Evolutionary conservation across 805 yeast genomes (phyloP).

Genomic region (Kodamaea lidongshanica): DNA sequence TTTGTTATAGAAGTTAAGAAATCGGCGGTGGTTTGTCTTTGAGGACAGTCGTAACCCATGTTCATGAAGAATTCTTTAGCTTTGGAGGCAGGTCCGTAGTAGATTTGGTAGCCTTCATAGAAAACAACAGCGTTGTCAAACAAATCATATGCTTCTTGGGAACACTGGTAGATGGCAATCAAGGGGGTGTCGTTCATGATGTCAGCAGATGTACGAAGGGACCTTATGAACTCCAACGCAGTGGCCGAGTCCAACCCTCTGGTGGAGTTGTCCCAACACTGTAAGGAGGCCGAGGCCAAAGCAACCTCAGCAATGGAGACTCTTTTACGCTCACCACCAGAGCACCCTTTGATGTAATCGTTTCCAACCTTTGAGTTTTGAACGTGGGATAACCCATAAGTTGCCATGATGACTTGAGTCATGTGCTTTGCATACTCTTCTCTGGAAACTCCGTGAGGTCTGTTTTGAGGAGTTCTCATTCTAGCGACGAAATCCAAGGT

Average conservation of each 20-base stretch:
- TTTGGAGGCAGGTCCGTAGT: constrained; percentile 36
- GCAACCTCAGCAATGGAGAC: constrained; percentile 25
- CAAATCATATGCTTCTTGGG: constrained; percentile 39
- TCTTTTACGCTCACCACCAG: constrained; percentile 27
- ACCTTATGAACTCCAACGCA: constrained; percentile 23
- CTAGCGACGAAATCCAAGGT: constrained; percentile 60
- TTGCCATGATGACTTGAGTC: constrained; percentile 40
- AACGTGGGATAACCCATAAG: constrained; percentile 47
- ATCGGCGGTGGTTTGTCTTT: constrained; percentile 64
- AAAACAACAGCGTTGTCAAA: constrained; percentile 44
- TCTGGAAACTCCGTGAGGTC: constrained; percentile 48
- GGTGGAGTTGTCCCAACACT: constrained; percentile 41
- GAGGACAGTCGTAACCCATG: constrained; percentile 59
- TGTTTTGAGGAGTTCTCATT: constrained; percentile 55
- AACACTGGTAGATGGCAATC: constrained; percentile 25
- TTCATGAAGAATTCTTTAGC: constrained; percentile 46
- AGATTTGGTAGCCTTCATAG: constrained; percentile 44
- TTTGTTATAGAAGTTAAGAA: constrained; percentile 63
- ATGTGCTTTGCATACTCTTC: constrained; percentile 34
- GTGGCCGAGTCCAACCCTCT: constrained; percentile 27
- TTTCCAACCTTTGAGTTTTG: constrained; percentile 56
- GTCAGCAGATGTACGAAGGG: constrained; percentile 22
- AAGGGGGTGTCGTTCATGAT: constrained; percentile 21
- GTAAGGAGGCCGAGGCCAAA: constrained; percentile 24
- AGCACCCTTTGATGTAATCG: constrained; percentile 39